A percentile compares a stretch with the other conserved stretches of the same genome.
phyloP scores from a whole-genome alignment of 192 early-diverging fungal species.

The Powellomyces hirtus region DNA sequence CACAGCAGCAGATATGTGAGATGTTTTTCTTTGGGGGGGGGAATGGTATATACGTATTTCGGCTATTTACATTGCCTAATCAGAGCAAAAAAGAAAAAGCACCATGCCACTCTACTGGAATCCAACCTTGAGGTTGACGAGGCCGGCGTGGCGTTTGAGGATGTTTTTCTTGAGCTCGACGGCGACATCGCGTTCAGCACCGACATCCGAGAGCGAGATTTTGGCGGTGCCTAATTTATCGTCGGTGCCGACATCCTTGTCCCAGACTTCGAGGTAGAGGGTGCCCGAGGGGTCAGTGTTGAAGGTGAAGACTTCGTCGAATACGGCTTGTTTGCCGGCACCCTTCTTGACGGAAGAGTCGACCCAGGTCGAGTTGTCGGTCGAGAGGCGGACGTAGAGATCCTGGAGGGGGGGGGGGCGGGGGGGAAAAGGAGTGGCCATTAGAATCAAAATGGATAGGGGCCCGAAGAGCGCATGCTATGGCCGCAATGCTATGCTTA shows the following conservation, averaged over 20 bases:
- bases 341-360: slow-evolving; percentile 9
- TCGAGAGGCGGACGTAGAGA: slow-evolving; percentile 11
- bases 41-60: no score
- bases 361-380: slow-evolving; percentile 11
- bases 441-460: background rate
- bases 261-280: slow-evolving; percentile 11
- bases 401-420: background rate
- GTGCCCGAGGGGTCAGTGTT: background rate
- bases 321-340: slow-evolving; percentile 21
- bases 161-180: background rate
- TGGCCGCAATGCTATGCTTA: background rate
- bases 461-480: no score
- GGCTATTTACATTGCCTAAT: no score
- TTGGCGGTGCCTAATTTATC: slow-evolving; percentile 12
- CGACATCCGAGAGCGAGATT: background rate
- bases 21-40: no score
- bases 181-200: background rate
- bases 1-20: no score
- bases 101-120: no score
- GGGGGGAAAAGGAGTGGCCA: background rate
- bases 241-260: slow-evolving; percentile 15
- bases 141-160: background rate
- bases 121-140: slow-evolving; percentile 10
- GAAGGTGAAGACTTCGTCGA: slow-evolving; percentile 17
- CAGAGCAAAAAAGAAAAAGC: no score